Evolutionary conservation across 768 basidiomycete species (phyloP).

Genomic region (Ephemerocybe angulata): DNA sequence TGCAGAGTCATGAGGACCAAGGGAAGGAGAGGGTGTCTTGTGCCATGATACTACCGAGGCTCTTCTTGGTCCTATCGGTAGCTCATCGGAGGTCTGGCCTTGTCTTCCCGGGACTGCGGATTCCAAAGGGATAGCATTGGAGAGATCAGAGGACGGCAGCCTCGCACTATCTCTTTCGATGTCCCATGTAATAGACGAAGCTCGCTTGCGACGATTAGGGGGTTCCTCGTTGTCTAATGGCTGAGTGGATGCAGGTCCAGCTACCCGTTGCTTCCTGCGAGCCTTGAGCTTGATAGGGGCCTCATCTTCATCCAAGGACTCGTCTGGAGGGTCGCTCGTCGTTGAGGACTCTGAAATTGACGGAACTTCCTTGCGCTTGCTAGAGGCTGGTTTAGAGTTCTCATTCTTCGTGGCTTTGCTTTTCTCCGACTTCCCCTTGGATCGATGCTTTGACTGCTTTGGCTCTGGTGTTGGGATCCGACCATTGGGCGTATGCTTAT

Average conservation of each 20-base stretch:
- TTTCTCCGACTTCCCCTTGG: too few relatives aligned
- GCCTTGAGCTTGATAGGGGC: neutral
- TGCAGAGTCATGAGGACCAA: slow-evolving; percentile 29
- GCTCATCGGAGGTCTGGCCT: too few relatives aligned
- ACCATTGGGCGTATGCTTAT: slow-evolving; percentile 13
- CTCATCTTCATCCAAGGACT: too few relatives aligned
- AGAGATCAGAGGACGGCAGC: slow-evolving; percentile 7
- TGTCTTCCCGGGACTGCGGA: too few relatives aligned
- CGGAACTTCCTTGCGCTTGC: too few relatives aligned
- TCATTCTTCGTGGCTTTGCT: too few relatives aligned
- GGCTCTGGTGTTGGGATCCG: neutral
- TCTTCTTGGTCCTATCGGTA: too few relatives aligned
- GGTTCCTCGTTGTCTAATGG: neutral
- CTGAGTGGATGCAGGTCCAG: neutral
- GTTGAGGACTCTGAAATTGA: too few relatives aligned
- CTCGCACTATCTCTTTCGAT: slow-evolving; percentile 23
- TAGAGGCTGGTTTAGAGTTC: too few relatives aligned
- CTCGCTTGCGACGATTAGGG: neutral
- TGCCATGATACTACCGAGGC: too few relatives aligned
- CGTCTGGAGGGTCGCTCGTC: neutral
- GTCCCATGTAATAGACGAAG: slow-evolving; percentile 28
- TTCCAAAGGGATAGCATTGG: slow-evolving; percentile 1
- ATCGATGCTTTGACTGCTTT: too few relatives aligned
- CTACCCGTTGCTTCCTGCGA: neutral
- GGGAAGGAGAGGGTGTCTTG: slow-evolving; percentile 15